Conservation (phyloP, 2,329 filamentous ascomycete species). For the Cytospora leucostoma region DNA sequence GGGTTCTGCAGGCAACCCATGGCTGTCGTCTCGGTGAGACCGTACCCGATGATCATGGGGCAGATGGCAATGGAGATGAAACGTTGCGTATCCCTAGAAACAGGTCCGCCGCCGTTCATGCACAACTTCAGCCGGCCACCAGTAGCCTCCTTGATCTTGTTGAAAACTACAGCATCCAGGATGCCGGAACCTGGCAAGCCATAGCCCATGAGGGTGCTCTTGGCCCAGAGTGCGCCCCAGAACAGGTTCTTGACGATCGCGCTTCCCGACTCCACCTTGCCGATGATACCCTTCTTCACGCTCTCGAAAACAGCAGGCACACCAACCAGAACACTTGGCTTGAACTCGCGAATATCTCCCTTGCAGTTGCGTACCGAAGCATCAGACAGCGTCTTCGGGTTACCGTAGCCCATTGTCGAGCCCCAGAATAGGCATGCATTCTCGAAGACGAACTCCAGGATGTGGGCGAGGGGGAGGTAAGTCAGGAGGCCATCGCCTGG, state of each 20-base stretch:
- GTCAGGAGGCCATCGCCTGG: conserved; percentile 78
- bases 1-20: conserved; percentile 77
- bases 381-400: conserved; percentile 82
- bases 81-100: conserved; percentile 80
- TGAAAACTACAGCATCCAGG: conserved; percentile 80
- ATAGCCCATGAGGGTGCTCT: conserved; percentile 51
- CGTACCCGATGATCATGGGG: conserved; percentile 88
- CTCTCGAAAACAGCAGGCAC: conserved; percentile 90
- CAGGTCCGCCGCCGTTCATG: conserved; percentile 83
- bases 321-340: conserved; percentile 79
- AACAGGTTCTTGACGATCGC: conserved; percentile 74
- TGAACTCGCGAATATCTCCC: conserved; percentile 84
- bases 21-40: conserved; percentile 80
- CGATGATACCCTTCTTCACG: conserved; percentile 85
- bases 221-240: conserved; percentile 59
- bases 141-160: conserved; percentile 88
- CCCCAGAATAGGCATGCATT: conserved; percentile 84
- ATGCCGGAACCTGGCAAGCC: conserved; percentile 67
- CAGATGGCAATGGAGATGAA: conserved; percentile 89
- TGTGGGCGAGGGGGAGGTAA: conserved; percentile 84
- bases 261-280: conserved; percentile 71
- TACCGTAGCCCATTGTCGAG: conserved; percentile 85
- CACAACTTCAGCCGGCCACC: conserved; percentile 78
- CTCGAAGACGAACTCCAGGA: conserved; percentile 89
- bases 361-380: conserved; percentile 80